phyloP scores from a whole-genome alignment of 306 rosid genomes.

The Canavalia ensiformis region DNA sequence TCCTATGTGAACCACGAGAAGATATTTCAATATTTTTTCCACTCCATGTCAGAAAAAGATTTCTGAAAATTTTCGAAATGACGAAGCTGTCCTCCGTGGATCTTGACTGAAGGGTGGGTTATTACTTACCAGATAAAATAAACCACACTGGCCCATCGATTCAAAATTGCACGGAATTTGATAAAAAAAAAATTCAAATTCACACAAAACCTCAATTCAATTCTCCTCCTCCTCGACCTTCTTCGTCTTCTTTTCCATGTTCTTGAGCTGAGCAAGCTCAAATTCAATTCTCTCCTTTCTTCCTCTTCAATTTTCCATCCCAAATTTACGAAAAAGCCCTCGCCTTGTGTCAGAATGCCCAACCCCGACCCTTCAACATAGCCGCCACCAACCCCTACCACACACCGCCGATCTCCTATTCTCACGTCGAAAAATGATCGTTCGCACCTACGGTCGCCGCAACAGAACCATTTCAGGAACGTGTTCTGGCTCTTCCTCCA shows the following conservation, averaged over 20 bases:
- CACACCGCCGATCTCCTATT: slow-evolving; percentile 33
- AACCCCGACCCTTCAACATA: background rate
- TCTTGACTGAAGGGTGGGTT: background rate
- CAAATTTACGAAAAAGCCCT: slow-evolving; percentile 53
- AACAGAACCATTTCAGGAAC: slow-evolving; percentile 67
- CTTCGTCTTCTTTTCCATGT: slow-evolving; percentile 20
- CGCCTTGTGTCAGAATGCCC: slow-evolving; percentile 42
- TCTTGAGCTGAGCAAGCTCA: slow-evolving; percentile 36
- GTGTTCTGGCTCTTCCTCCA: slow-evolving; percentile 58
- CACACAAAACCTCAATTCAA: slow-evolving; percentile 8
- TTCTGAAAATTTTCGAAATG: background rate
- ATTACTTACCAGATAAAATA: slow-evolving; percentile 33
- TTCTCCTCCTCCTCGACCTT: background rate
- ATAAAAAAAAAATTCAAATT: slow-evolving; percentile 16
- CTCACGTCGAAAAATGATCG: slow-evolving; percentile 68
- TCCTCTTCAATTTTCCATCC: slow-evolving; percentile 9
- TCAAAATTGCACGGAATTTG: slow-evolving; percentile 54
- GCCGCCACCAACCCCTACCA: slow-evolving; percentile 40
- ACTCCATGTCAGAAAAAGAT: background rate
- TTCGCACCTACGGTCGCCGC: slow-evolving; percentile 95
- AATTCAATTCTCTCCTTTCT: background rate
- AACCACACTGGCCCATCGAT: slow-evolving; percentile 49
- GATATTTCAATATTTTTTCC: too few species aligned
- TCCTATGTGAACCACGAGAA: background rate
- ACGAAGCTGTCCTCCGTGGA: background rate